Evolutionary conservation across 116 monocot genomes (phyloP).

Genomic region (Posidonia oceanica): DNA sequence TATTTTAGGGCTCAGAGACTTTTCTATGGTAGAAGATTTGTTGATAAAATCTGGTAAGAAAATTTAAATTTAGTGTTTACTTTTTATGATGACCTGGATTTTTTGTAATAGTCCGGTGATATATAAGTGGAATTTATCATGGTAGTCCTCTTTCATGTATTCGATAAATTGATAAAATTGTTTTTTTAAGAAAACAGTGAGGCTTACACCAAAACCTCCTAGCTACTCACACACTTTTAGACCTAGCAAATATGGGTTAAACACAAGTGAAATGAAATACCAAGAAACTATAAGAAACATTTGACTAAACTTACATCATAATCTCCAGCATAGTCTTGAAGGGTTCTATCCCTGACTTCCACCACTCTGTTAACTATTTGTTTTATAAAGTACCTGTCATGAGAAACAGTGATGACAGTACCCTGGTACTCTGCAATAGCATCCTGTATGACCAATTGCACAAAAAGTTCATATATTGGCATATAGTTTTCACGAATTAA

Average conservation of each 20-base stretch:
- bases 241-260: background rate
- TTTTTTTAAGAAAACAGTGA: no score
- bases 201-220: background rate
- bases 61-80: no score
- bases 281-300: background rate
- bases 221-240: no score
- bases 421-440: constrained; percentile 87
- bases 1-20: no score
- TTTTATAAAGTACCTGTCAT: constrained; percentile 91
- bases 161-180: no score
- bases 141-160: no score
- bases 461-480: background rate
- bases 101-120: no score
- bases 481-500: background rate
- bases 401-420: constrained; percentile 89
- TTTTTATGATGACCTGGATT: no score
- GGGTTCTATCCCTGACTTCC: constrained; percentile 60
- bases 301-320: constrained; percentile 57
- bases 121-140: no score
- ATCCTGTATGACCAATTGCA: constrained; percentile 34
- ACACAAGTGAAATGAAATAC: background rate
- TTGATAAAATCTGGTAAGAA: no score
- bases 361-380: constrained; percentile 95
- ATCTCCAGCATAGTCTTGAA: constrained; percentile 91
- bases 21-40: no score